Base-by-base conservation (phyloP, 208 protist species). In the Leishmania arabica region DNA sequence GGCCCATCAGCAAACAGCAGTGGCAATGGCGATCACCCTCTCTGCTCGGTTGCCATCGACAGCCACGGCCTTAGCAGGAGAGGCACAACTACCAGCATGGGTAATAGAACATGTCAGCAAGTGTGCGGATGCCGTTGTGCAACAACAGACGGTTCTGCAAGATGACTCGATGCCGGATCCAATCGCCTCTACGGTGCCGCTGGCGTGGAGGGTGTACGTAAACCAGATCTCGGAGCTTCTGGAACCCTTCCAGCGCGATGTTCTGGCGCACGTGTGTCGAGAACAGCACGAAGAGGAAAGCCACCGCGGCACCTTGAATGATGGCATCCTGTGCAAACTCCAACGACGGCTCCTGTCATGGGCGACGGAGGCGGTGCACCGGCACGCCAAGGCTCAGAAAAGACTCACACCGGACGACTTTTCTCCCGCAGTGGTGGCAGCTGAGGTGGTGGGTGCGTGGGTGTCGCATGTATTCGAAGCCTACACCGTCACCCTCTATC, bases 1-100 rank as follows among this genome's bases (percentile, higher is more conserved):
- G 4, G 62, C 75, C 2, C 78, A 79, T 17, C 77, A 82, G 34
- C 42, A 62, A 47, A 71, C 78, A 24, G 78, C 56, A 7, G 27
- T 71, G 45, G 62, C 82, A 45, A 86, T 86, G 78, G 62, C 78
- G 21, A 65, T 79, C 78, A 54, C 72, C 27, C 66, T 82, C 54
- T 68, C 47, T 45, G 82, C 72, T 7, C 82, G 78, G 5, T 21
- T 69, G 62, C 65, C 58, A 64, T 45, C 42, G 62, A 80, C 11
- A 34, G 53, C 34, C 37, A n/a, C 31, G 37, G 40, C 37, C n/a
- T 54, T 24, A 51, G 54, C 27, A 37, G 65, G 58, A 69, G 60
- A 62, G 24, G 9, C 45, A 45, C 51, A 42, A 45, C 51, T 49
- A 19, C 76, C 76, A 31, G 11, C 76, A 19, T 79, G 76, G 76